Conservation (phyloP, 148 eudicot species). For the Oxyria digyna region DNA sequence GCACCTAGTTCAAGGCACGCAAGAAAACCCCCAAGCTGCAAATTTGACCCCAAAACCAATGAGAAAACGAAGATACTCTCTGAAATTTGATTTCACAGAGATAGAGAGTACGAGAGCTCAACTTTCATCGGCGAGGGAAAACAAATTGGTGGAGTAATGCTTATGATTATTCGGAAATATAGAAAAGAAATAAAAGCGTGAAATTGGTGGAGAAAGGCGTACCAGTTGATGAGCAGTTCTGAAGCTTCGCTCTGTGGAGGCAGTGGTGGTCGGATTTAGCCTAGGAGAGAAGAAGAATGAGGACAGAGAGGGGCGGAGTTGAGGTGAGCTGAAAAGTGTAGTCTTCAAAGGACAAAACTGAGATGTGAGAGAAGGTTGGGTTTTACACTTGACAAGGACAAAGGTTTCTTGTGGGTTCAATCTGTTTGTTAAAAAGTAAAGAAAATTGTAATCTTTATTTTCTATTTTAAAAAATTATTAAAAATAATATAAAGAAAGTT, state of each 20-base stretch:
- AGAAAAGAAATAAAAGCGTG: background rate
- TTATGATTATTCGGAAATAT: background rate
- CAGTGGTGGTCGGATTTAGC: background rate
- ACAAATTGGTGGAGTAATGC: background rate
- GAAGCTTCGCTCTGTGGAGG: background rate
- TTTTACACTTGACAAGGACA: too few relatives aligned
- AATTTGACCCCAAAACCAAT: background rate
- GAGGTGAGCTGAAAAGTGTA: background rate
- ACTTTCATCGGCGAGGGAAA: background rate
- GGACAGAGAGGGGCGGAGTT: background rate
- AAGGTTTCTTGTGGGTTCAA: too few relatives aligned
- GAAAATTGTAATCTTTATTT: too few relatives aligned
- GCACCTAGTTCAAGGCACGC: background rate
- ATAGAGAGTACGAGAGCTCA: background rate
- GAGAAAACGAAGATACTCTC: background rate
- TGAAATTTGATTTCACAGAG: background rate
- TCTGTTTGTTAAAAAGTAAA: too few relatives aligned
- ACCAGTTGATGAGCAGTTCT: background rate
- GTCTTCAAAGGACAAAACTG: background rate
- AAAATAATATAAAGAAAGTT: too few relatives aligned
- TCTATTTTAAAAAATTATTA: too few relatives aligned
- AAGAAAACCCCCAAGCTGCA: background rate
- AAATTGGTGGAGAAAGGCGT: background rate
- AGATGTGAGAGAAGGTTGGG: background rate
- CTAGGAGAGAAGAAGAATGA: background rate